Evolutionary conservation across 768 basidiomycete genomes (phyloP), one percentile per base, ranked within the genome.

Genomic region (Tulasnella sp.): DNA sequence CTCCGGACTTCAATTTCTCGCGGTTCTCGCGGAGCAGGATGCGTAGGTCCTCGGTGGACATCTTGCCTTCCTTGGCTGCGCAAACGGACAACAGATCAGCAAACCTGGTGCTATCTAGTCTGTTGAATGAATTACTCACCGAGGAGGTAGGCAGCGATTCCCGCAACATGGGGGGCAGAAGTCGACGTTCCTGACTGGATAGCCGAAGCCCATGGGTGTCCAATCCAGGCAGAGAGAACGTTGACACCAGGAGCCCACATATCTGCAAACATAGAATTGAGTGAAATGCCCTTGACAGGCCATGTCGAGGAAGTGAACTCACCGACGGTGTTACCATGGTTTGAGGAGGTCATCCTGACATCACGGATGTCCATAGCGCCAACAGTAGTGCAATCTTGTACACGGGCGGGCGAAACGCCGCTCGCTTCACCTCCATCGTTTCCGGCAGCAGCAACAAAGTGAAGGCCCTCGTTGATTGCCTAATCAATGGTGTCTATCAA

Each of bases 271-370:
- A 48, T 27, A 48, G 10, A 27, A 10, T 48, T 42, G 17, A 51
- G 46, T 24, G 21, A 42, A 21, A 22, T 8, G 4, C n/a, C 10
- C 5, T 19, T 25, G 44, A 17, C 4, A 45, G 53, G 19, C 10
- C 44, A 25, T 25, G 25, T 12, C 21, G 29, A 15, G 4, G 25
- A 38, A 48, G n/a, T 19, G 34, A 38, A 51, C 17, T 56, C 15
- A 57, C 44, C 59, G 15, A 64, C 49, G 27, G 54, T 34, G 9
- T 64, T 11, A 34, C 64, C 64, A n/a, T 11, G 63, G 64, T 64
- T 64, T 19, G 51, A 60, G 45, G 60, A 63, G 11, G 21, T 8
- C 15, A 59, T 34, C 22, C 50, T 63, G n/a, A 15, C 29, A 30
- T 60, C 59, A 22, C 53, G 44, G 62, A 60, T 60, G 43, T 60